phyloP scores from a whole-genome alignment of 2,329 filamentous ascomycete genomes.

The Coleophoma crateriformis region DNA sequence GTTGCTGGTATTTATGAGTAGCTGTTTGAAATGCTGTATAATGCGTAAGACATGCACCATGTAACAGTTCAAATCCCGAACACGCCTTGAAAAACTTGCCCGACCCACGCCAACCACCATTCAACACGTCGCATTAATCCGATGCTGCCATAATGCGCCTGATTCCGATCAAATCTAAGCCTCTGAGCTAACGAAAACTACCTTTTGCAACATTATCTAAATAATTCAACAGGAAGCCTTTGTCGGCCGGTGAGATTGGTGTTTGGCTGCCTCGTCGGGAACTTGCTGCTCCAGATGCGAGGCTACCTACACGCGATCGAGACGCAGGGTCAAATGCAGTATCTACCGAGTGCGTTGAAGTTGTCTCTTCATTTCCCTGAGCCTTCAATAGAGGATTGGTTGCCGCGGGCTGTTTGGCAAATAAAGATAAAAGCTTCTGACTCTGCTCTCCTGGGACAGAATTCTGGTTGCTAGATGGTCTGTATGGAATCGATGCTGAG shows the following conservation, averaged over 20 bases:
- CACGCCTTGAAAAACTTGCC: too few relatives aligned
- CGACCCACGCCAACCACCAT: too few relatives aligned
- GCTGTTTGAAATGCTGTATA: too few relatives aligned
- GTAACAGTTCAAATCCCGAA: too few relatives aligned
- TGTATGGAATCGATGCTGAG: not conserved
- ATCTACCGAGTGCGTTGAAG: constrained; percentile 6
- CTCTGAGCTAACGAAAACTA: not conserved
- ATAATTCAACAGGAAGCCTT: constrained; percentile 72
- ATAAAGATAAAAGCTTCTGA: constrained; percentile 32
- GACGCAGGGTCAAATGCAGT: constrained; percentile 6
- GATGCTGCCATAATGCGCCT: too few relatives aligned
- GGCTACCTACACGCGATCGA: constrained; percentile 23
- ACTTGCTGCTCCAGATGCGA: constrained; percentile 19
- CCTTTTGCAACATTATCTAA: constrained; percentile 44
- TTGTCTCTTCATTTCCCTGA: constrained; percentile 4
- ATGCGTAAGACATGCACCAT: too few relatives aligned
- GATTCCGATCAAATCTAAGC: too few relatives aligned
- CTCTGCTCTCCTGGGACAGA: constrained; percentile 37
- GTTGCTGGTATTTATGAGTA: too few relatives aligned
- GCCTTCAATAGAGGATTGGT: constrained; percentile 3
- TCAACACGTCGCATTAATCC: too few relatives aligned
- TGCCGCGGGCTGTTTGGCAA: constrained; percentile 15
- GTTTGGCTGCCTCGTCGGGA: constrained; percentile 42
- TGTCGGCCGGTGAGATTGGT: constrained; percentile 63
- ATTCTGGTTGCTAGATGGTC: constrained; percentile 27